Base-by-base conservation (phyloP, 805 yeast genomes). In the Osmozyma mogii region DNA sequence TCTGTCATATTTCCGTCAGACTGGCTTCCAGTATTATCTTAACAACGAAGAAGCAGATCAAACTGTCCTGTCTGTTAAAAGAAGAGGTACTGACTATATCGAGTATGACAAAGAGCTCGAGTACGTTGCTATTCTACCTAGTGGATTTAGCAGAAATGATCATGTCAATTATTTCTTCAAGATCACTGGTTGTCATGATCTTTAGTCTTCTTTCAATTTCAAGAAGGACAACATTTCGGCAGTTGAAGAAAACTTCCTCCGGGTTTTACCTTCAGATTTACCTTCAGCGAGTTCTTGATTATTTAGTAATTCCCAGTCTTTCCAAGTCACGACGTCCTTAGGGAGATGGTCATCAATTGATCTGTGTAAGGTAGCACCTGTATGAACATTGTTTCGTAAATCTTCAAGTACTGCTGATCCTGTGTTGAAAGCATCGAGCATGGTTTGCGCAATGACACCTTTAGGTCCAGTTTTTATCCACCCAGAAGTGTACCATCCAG, bases 401-500 rank as follows among this genome's bases (percentile, higher is more conserved):
- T 85, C 95, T 21, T 66, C 59, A 11, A 75, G 45, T 0, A 92
- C 63, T 9, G 65, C 57, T 16, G 75, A 84, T 0, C 85, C 89
- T 0, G 89, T 78, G 6, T 74, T 70, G 38, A 78, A 78, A 1
- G 96, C 74, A 35, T 82, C 87, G 68, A 79, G 70, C 80, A 89
- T 83, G 0, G 97, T 85, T 9, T 84, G 69, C 11, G 94, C 94
- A 40, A 92, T 92, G 3, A 85, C 94, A 1, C 98, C 98, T 17
- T 70, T 70, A 6, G 95, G 82, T 1, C 95, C 94, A 29, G 72
- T 76, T 33, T 81, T 75, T 27, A 87, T 78, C 98, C 98, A 92
- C 0, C 98, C 98, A 6, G 87, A 63, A 2, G 83, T 77, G 44
- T 87, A 89, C 35, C 84, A 57, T 0, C 84, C 80, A 2, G 47